These are phyloP conservation scores for Chaetomiaceae sp. DNA, from an alignment of 2,329 filamentous ascomycete genomes.

Conservation along the genomic window DNA sequence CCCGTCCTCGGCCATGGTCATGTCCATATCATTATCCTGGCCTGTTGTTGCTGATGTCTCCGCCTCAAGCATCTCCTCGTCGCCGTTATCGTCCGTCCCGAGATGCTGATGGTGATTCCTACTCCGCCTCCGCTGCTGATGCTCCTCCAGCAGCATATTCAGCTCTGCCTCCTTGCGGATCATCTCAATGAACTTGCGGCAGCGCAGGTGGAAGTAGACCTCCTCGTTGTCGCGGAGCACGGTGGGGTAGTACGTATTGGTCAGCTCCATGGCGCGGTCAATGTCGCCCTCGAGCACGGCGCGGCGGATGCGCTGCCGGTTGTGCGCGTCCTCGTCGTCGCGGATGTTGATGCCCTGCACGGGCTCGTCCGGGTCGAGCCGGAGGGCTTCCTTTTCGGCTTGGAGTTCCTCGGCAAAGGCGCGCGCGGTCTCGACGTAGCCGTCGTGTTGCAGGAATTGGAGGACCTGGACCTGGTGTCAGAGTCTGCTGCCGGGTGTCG, in stretches of 20 bases:
- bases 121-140: slow-evolving; percentile 7
- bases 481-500: neutral
- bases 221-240: slow-evolving; percentile 77
- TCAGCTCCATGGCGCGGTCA: slow-evolving; percentile 81
- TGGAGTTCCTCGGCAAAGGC: slow-evolving; percentile 82
- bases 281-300: slow-evolving; percentile 91
- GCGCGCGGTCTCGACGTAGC: slow-evolving; percentile 87
- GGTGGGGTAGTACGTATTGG: slow-evolving; percentile 70
- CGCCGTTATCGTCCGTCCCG: slow-evolving; percentile 37
- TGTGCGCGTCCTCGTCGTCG: slow-evolving; percentile 81
- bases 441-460: slow-evolving; percentile 90
- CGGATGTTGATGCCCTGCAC: slow-evolving; percentile 61
- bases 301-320: slow-evolving; percentile 84
- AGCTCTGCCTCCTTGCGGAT: slow-evolving; percentile 70
- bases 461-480: slow-evolving; percentile 45
- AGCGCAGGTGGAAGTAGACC: slow-evolving; percentile 82
- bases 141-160: slow-evolving; percentile 44
- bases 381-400: slow-evolving; percentile 66
- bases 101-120: neutral
- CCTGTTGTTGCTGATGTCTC: slow-evolving; percentile 37
- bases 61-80: slow-evolving; percentile 55
- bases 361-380: slow-evolving; percentile 49
- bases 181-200: slow-evolving; percentile 94
- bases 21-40: slow-evolving; percentile 52
- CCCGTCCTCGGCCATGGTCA: slow-evolving; percentile 40